phyloP scores from a whole-genome alignment of 2,329 filamentous ascomycete species.

The Knoxdaviesia proteae region DNA sequence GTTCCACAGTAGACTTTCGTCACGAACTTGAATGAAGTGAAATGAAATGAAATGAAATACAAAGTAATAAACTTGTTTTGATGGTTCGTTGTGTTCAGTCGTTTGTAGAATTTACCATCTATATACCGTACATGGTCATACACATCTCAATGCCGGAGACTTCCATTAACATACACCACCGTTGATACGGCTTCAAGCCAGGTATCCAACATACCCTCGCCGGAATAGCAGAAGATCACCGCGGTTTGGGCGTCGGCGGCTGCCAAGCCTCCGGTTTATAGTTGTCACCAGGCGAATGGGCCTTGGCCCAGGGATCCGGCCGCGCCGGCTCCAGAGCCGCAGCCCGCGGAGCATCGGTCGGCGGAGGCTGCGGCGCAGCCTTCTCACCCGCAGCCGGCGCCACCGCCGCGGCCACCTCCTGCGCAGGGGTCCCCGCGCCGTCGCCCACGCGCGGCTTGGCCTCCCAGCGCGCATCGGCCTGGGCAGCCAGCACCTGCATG shows the following conservation, averaged over 20 bases:
- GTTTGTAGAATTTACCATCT: too few relatives aligned
- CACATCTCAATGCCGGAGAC: too few relatives aligned
- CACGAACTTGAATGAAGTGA: too few relatives aligned
- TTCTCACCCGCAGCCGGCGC: background rate
- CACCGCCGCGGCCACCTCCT: slow-evolving; percentile 2
- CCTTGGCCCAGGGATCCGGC: slow-evolving; percentile 37
- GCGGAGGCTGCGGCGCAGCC: background rate
- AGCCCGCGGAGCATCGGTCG: slow-evolving; percentile 6
- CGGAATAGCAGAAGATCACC: background rate
- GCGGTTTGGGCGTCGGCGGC: slow-evolving; percentile 19
- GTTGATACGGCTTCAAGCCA: too few relatives aligned
- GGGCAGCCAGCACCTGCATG: slow-evolving; percentile 33
- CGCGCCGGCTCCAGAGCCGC: background rate
- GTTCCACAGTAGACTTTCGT: background rate
- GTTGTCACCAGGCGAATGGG: slow-evolving; percentile 34
- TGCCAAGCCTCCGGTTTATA: slow-evolving; percentile 48
- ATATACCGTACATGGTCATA: too few relatives aligned
- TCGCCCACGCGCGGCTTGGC: slow-evolving; percentile 32
- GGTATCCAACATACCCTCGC: too few relatives aligned
- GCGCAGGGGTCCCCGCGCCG: slow-evolving; percentile 10
- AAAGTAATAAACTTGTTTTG: slow-evolving; percentile 1
- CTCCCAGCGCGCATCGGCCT: slow-evolving; percentile 43
- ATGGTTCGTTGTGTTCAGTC: too few relatives aligned
- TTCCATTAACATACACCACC: too few relatives aligned
- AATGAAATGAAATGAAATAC: too few relatives aligned